These are phyloP conservation scores for Naganishia cerealis DNA, from an alignment of 1,284 basidiomycete genomes.

Conservation along the genomic window DNA sequence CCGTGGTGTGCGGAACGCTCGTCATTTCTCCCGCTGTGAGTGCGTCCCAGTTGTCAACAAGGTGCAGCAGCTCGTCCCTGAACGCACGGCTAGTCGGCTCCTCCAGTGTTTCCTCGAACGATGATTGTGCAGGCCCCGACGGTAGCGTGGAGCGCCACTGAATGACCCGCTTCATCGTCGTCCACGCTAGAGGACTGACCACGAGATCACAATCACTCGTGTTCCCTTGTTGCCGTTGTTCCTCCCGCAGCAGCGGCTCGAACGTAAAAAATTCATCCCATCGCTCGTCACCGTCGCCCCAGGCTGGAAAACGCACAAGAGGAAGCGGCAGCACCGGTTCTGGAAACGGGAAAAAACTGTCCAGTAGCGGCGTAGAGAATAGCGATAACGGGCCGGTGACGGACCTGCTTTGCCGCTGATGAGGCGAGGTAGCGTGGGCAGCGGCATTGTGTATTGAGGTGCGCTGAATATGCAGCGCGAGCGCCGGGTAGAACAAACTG, in stretches of 20 bases:
- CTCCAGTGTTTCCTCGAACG: neutral
- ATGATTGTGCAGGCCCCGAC: neutral
- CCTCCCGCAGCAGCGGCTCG: neutral
- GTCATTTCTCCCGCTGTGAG: slow-evolving; percentile 6
- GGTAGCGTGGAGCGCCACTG: neutral
- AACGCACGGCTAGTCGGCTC: neutral
- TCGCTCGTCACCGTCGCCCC: slow-evolving; percentile 29
- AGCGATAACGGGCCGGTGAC: slow-evolving; percentile 39
- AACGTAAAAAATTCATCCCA: slow-evolving; percentile 33
- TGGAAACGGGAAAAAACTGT: slow-evolving; percentile 49
- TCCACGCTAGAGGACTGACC: slow-evolving; percentile 25
- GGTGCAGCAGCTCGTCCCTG: neutral
- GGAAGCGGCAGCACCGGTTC: slow-evolving; percentile 46
- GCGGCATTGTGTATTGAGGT: slow-evolving; percentile 62
- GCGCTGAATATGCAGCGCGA: slow-evolving; percentile 72
- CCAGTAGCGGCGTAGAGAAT: slow-evolving; percentile 45
- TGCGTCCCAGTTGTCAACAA: slow-evolving; percentile 13
- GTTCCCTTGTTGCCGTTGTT: neutral
- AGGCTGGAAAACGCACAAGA: slow-evolving; percentile 9
- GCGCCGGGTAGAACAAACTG: slow-evolving; percentile 87
- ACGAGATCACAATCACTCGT: slow-evolving; percentile 17
- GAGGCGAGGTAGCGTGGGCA: neutral
- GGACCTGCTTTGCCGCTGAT: neutral
- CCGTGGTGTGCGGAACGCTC: slow-evolving; percentile 5
- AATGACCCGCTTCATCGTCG: slow-evolving; percentile 20